Base-by-base conservation (phyloP, 495 filamentous ascomycete genomes). In the Aspergillus affinis region DNA sequence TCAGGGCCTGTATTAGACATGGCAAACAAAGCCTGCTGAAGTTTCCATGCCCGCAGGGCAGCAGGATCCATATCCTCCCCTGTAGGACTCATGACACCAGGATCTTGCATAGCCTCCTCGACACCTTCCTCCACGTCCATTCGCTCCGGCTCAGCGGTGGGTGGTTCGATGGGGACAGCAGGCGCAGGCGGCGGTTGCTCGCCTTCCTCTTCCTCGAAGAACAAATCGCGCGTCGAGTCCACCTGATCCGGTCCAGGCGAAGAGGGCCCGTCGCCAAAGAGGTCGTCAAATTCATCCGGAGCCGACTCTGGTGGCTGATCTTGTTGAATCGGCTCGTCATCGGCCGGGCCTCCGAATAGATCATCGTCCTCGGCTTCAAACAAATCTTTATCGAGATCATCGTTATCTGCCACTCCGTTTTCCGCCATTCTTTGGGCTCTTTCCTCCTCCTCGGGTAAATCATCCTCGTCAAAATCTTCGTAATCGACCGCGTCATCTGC, bases 401-500 rank as follows among this genome's bases (percentile, higher is more conserved):
- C 57, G 57, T 36, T 60, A 46, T 7, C 54, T 21, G 47, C 19
- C 18, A 47, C 32, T 13, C 32, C 59, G 20, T 55, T 20, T 13
- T 60, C 63, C n/a, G 51, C 48, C 15, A 61, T 56, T 17, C 55
- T 17, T 21, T 54, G 49, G 21, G 69, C 19, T 8, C 63, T 70
- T 47, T 82, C 83, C 56, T 88, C 86, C 61, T 90, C 88, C 8
- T 89, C 86, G 6, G 86, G 82, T 32, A 90, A 75, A 60, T 90
- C 88, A 67, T 89, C 85, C 60, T 90, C 88, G 30, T 82, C 81
- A 47, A 96, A 88, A 71, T 96, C 93, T 69, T 90, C 93, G 64
- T 86, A 99, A 73, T 99, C 94, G 18, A 88, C 69, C 17, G 90
- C 90, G 75, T 92, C 88, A 44, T 88, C 88, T 9, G 87, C 90